Evolutionary conservation across 495 filamentous ascomycete species (phyloP).

Genomic region (Venustampulla echinocandica): DNA sequence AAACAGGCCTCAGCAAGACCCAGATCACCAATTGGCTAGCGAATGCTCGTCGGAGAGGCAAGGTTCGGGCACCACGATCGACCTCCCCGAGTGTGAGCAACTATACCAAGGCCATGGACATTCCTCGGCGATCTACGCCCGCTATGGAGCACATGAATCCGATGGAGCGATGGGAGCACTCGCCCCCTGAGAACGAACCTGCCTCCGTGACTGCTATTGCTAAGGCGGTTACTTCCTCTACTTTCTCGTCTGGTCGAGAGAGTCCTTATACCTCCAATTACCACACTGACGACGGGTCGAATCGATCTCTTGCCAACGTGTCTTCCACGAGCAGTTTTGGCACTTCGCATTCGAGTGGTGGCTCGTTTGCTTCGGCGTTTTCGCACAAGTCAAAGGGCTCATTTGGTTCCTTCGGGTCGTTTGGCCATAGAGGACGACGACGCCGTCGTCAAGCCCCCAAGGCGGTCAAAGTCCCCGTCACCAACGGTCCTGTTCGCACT

Average conservation of each 20-base stretch:
- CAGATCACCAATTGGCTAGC: constrained; percentile 85
- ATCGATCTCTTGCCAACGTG: constrained; percentile 56
- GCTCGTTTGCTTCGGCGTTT: constrained; percentile 65
- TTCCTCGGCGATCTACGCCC: constrained; percentile 43
- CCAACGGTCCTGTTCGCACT: constrained; percentile 17
- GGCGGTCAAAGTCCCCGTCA: constrained; percentile 34
- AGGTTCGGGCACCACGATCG: constrained; percentile 51
- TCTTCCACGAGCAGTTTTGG: constrained; percentile 67
- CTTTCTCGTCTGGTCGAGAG: constrained; percentile 35
- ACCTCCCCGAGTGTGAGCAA: constrained; percentile 47
- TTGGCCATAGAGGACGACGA: constrained; percentile 64
- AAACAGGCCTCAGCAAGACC: constrained; percentile 63
- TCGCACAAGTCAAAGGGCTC: constrained; percentile 61
- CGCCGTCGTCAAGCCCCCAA: constrained; percentile 49
- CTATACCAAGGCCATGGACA: constrained; percentile 54
- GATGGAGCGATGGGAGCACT: constrained; percentile 77
- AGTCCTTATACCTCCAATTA: constrained; percentile 38
- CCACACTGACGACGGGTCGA: constrained; percentile 58
- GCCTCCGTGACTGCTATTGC: constrained; percentile 72
- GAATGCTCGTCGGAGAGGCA: constrained; percentile 71
- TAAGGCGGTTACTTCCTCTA: constrained; percentile 57
- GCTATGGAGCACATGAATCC: constrained; percentile 64
- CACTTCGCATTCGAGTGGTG: constrained; percentile 57
- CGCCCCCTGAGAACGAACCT: constrained; percentile 81
- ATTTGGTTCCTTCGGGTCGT: constrained; percentile 57